These are phyloP conservation scores for Artemisia argyi DNA, from an alignment of 129 eudicot species.

Conservation along the genomic window DNA sequence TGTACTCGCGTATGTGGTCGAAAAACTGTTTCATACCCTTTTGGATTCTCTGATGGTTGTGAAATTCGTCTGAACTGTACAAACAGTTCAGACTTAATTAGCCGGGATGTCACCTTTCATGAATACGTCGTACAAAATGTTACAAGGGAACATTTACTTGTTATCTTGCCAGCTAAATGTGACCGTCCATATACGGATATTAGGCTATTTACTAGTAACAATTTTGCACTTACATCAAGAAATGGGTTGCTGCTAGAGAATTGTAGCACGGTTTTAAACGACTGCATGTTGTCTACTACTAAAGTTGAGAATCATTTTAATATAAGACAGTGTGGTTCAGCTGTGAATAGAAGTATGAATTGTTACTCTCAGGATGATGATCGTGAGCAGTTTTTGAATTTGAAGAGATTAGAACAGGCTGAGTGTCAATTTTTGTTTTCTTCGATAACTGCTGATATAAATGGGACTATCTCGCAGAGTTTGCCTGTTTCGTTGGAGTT, in stretches of 20 bases:
- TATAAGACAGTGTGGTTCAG: slow-evolving; percentile 19
- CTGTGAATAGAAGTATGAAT: slow-evolving; percentile 24
- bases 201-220: background rate
- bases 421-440: slow-evolving; percentile 44
- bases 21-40: slow-evolving; percentile 51
- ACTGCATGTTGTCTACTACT: slow-evolving; percentile 38
- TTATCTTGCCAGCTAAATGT: slow-evolving; percentile 53
- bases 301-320: slow-evolving; percentile 38
- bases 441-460: slow-evolving; percentile 42
- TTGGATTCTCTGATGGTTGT: slow-evolving; percentile 65
- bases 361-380: slow-evolving; percentile 45
- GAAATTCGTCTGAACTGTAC: slow-evolving; percentile 47
- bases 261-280: slow-evolving; percentile 38
- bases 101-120: slow-evolving; percentile 14
- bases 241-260: slow-evolving; percentile 55
- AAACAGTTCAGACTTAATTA: background rate
- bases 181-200: slow-evolving; percentile 34
- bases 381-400: slow-evolving; percentile 26
- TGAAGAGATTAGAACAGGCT: slow-evolving; percentile 12
- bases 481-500: slow-evolving; percentile 53
- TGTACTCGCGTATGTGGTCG: slow-evolving; percentile 14
- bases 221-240: slow-evolving; percentile 46
- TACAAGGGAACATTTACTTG: slow-evolving; percentile 34
- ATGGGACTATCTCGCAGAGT: slow-evolving; percentile 3
- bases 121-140: slow-evolving; percentile 45